Evolutionary conservation across 768 basidiomycete genomes (phyloP).

Genomic region (Ramaria sp.): DNA sequence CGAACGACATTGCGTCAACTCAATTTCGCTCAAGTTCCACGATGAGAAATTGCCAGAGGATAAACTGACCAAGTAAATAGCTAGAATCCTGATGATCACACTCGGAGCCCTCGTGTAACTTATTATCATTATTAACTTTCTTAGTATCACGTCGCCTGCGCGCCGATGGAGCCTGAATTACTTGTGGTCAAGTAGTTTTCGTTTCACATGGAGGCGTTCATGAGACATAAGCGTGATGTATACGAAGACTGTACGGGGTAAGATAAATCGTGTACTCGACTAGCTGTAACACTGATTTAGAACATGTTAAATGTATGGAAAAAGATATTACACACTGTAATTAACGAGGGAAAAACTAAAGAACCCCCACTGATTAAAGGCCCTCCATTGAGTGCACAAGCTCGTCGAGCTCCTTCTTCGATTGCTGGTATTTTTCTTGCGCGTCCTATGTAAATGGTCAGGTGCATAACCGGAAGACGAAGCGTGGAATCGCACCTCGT

Average conservation of each 20-base stretch:
- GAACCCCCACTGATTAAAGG: conserved; percentile 30
- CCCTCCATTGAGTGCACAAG: conserved; percentile 68
- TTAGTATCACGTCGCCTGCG: neutral
- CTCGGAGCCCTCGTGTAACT: neutral
- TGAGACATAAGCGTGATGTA: neutral
- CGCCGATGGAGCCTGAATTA: neutral
- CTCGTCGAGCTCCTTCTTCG: conserved; percentile 78
- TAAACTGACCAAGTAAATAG: conserved; percentile 11
- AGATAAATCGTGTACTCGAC: neutral
- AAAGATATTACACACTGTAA: neutral
- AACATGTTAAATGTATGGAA: neutral
- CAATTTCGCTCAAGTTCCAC: conserved; percentile 70
- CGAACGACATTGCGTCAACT: conserved; percentile 87
- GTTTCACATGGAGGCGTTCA: neutral
- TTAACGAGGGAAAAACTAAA: neutral
- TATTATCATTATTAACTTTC: neutral
- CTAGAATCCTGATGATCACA: conserved; percentile 5
- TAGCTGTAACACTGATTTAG: neutral
- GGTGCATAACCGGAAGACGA: neutral
- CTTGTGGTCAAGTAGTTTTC: neutral
- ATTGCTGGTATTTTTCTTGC: conserved; percentile 53
- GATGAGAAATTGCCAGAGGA: conserved; percentile 28
- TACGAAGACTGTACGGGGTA: neutral
- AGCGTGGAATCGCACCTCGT: conserved; percentile 51
- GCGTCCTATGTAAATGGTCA: conserved; percentile 42